Conservation (phyloP, 176 grass and related monocot species). For the Areca catechu region DNA sequence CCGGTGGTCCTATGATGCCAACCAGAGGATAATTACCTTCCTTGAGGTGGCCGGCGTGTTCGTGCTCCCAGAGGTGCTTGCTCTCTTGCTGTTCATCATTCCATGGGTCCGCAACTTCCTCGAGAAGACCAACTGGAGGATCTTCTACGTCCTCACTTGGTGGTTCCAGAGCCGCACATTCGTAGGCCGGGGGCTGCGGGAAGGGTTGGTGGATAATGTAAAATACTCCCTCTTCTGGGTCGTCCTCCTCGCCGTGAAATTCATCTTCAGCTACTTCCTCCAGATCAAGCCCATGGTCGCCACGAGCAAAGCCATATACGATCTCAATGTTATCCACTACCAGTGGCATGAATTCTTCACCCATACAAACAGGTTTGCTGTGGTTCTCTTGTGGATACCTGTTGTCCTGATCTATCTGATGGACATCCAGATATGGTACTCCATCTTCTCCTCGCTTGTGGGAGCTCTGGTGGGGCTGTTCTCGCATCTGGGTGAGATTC, state of each 20-base stretch:
- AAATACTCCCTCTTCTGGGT: slow-evolving; percentile 76
- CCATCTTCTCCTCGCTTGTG: slow-evolving; percentile 68
- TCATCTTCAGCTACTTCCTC: slow-evolving; percentile 83
- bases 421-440: slow-evolving; percentile 99
- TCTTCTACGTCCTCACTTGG: slow-evolving; percentile 78
- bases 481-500: slow-evolving; percentile 92
- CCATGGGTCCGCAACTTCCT: slow-evolving; percentile 78
- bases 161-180: slow-evolving; percentile 94
- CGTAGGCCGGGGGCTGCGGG: slow-evolving; percentile 78
- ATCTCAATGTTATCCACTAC: slow-evolving; percentile 33
- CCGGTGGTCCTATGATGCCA: slow-evolving; percentile 54
- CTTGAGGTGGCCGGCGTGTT: slow-evolving; percentile 73
- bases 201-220: slow-evolving; percentile 79
- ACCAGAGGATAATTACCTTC: slow-evolving; percentile 59
- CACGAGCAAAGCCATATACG: slow-evolving; percentile 66
- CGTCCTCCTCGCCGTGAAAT: slow-evolving; percentile 59
- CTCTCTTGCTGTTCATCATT: slow-evolving; percentile 58
- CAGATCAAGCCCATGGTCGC: slow-evolving; percentile 82
- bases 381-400: slow-evolving; percentile 72
- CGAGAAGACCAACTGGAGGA: slow-evolving; percentile 89
- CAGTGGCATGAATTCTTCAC: slow-evolving; percentile 94
- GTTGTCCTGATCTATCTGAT: slow-evolving; percentile 88
- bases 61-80: slow-evolving; percentile 65
- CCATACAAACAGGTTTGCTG: slow-evolving; percentile 59
- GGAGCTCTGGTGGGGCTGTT: slow-evolving; percentile 82